Evolutionary conservation across 2,329 filamentous ascomycete species (phyloP), one percentile per base, ranked within the genome.

Genomic region (Bisporella sp.): DNA sequence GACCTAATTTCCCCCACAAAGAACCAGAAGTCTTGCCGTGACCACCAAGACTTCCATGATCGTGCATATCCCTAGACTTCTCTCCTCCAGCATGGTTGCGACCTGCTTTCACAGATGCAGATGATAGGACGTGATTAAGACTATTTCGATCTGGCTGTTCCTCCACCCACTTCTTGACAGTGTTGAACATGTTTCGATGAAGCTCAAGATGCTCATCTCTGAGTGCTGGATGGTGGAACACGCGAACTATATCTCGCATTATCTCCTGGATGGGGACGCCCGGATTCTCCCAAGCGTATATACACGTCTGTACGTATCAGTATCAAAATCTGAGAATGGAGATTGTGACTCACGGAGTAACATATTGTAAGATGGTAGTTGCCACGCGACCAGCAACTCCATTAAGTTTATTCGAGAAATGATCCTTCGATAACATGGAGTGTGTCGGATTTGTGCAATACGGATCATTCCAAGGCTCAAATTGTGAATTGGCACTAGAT

Each of bases 221-320:
- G 31, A 89, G 73, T 5, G 87, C 86, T 1, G 93, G 93, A 65
- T 99, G 93, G 66, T 99, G 93, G 72, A 97, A 95, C 8, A 89
- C 83, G 29, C 81, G 80, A 44, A 90, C 72, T 40, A 95, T 81
- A 59, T 97, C 92, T 55, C 88, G 75, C 55, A 91, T 75, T 1
- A 97, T 85, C 67, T 95, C 87, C 37, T 95, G 80, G 4, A 93
- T 85, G 0, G 89, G 81, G 0, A 96, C 83, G 41, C 85, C 82
- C 3, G 86, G 80, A 65, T 97, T 87, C 57, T 97, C 88, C 89
- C 91, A 97, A 4, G 91, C 92, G 64, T 92, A 95, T 21, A 99
- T 76, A 45, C 73, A 33, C 92, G 87, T 2, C 79, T 82, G 55
- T 21, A n/a, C 35, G n/a, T n/a, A 37, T n/a, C 35, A 9, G 8